phyloP scores from a whole-genome alignment of 352 stramenopile genomes.

The Plasmopara viticola region DNA sequence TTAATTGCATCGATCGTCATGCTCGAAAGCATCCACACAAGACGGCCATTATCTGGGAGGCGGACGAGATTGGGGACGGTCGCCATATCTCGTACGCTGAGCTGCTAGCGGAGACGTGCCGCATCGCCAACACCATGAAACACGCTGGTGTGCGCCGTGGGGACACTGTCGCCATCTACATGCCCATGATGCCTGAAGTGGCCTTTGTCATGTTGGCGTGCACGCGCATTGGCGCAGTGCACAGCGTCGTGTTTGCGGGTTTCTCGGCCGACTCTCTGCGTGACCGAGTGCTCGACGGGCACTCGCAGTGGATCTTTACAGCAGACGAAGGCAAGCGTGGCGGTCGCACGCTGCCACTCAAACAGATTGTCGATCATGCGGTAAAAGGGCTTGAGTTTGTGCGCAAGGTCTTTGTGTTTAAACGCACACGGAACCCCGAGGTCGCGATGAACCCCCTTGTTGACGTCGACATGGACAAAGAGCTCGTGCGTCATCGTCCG shows the following conservation, averaged over 20 bases:
- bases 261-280: slow-evolving; percentile 92
- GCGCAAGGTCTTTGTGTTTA: slow-evolving; percentile 94
- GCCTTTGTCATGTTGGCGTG: slow-evolving; percentile 98
- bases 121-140: slow-evolving; percentile 96
- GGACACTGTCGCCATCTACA: slow-evolving; percentile 97
- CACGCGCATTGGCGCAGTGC: slow-evolving; percentile 94
- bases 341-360: slow-evolving; percentile 89
- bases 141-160: slow-evolving; percentile 83
- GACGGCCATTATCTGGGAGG: slow-evolving; percentile 96
- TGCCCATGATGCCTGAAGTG: slow-evolving; percentile 98
- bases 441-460: slow-evolving; percentile 70
- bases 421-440: slow-evolving; percentile 71
- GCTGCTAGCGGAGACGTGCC: slow-evolving; percentile 54
- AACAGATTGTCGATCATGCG: slow-evolving; percentile 94
- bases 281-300: slow-evolving; percentile 92
- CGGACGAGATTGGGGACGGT: slow-evolving; percentile 91
- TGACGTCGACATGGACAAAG: slow-evolving; percentile 92
- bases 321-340: slow-evolving; percentile 90
- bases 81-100: slow-evolving; percentile 48
- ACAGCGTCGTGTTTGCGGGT: slow-evolving; percentile 97
- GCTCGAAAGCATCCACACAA: slow-evolving; percentile 73
- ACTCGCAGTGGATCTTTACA: slow-evolving; percentile 90
- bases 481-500: slow-evolving; percentile 85
- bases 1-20: slow-evolving; percentile 96
- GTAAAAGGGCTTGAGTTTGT: slow-evolving; percentile 87